Percentiles rank a stretch among this genome's conserved stretches.
These are phyloP conservation scores for Phytopythium chamaehyphon DNA, from an alignment of 352 stramenopile genomes.

Conservation along the genomic window DNA sequence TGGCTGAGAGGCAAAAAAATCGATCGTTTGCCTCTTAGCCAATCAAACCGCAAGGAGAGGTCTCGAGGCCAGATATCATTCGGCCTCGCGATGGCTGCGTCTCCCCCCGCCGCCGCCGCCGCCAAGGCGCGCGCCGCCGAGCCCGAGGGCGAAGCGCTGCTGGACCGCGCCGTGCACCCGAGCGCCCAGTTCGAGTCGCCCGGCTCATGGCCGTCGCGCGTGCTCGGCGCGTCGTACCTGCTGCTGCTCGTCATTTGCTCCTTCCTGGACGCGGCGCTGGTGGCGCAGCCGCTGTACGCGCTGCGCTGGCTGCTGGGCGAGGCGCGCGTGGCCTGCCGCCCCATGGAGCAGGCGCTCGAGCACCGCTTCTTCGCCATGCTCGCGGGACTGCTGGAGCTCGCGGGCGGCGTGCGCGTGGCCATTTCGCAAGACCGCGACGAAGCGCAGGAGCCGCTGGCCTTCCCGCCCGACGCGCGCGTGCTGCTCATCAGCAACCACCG, in stretches of 20 bases:
- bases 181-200: slow-evolving; percentile 43
- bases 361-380: slow-evolving; percentile 58
- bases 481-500: slow-evolving; percentile 76
- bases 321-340: slow-evolving; percentile 17
- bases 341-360: slow-evolving; percentile 34
- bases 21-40: too few relatives aligned
- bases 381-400: slow-evolving; percentile 50
- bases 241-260: slow-evolving; percentile 40
- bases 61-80: too few relatives aligned
- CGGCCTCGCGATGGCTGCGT: background rate
- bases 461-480: slow-evolving; percentile 37
- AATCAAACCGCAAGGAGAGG: too few relatives aligned
- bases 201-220: slow-evolving; percentile 32
- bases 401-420: slow-evolving; percentile 52
- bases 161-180: slow-evolving; percentile 33
- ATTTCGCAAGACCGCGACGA: slow-evolving; percentile 45
- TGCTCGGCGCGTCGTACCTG: slow-evolving; percentile 43
- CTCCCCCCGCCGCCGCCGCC: too few relatives aligned
- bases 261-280: slow-evolving; percentile 57
- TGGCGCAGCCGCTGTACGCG: slow-evolving; percentile 55
- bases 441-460: slow-evolving; percentile 15
- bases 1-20: too few relatives aligned
- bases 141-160: slow-evolving; percentile 16
- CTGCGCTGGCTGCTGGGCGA: slow-evolving; percentile 26
- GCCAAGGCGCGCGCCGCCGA: slow-evolving; percentile 20